Percentiles rank a stretch among this genome's conserved stretches.
These are phyloP conservation scores for Stagonosporopsis vannaccii DNA, from an alignment of 2,329 filamentous ascomycete species.

Conservation along the genomic window DNA sequence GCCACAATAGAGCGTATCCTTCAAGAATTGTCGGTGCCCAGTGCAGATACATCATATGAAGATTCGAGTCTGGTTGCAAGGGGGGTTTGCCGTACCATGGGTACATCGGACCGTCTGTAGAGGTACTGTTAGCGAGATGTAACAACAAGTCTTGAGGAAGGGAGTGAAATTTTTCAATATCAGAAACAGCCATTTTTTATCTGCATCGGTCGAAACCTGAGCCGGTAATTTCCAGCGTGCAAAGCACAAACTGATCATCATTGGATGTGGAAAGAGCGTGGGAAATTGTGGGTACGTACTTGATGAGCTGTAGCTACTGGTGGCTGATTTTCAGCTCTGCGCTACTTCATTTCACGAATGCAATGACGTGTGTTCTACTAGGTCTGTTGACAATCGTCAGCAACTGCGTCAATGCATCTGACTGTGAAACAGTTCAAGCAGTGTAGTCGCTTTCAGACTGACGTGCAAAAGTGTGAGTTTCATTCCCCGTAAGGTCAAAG, in stretches of 20 bases:
- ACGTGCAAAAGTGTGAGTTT: constrained; percentile 54
- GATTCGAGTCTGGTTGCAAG: constrained; percentile 11
- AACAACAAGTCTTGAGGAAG: neutral
- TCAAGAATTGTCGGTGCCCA: constrained; percentile 93
- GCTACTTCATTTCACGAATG: neutral
- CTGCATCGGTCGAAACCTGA: constrained; percentile 51
- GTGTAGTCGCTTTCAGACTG: constrained; percentile 49
- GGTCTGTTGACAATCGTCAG: constrained; percentile 27
- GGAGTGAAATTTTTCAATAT: constrained; percentile 29
- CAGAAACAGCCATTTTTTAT: constrained; percentile 54
- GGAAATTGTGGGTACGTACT: neutral
- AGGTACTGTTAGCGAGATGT: constrained; percentile 23
- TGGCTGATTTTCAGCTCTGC: neutral
- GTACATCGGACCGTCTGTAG: neutral
- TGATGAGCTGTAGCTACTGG: neutral
- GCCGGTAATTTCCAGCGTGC: constrained; percentile 57
- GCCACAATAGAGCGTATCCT: constrained; percentile 88
- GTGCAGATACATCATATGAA: constrained; percentile 86
- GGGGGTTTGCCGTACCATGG: constrained; percentile 35
- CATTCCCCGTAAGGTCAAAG: constrained; percentile 54
- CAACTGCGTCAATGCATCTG: neutral
- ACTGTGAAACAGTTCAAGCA: neutral
- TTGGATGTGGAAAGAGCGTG: constrained; percentile 18
- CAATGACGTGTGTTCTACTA: neutral
- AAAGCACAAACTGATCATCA: constrained; percentile 52